Base-by-base conservation (phyloP, 306 rosid species). In the Abrus precatorius region DNA sequence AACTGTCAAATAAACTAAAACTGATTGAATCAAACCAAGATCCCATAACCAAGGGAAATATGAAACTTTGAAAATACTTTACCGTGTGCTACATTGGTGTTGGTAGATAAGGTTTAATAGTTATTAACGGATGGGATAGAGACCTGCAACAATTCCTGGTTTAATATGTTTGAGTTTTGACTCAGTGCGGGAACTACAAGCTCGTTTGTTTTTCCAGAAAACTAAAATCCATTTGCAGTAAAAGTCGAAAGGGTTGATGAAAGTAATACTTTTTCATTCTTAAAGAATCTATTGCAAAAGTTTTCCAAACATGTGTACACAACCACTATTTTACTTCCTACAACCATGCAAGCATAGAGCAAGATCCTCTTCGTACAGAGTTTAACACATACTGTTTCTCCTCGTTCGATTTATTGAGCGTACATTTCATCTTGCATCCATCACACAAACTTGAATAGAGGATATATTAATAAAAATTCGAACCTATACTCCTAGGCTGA, bases 331-430 rank as follows among this genome's bases (percentile, higher is more conserved):
- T 38, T 7, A 27, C 62, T 28, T 27, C 50, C 6, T 40, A 5
- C 7, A 57, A 27, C 43, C 48, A 13, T 36, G 36, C 70, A 64
- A 5, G 9, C 70, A 64, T 5, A 6, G 8, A 9, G 63, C 36
- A 57, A 29, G 1, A 28, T 27, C 4, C 4, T 54, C 69, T 20
- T 41, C n/a, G 29, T 6, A 7, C 8, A 29, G 10, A n/a, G 48
- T 14, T 20, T 6, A 29, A 52, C 67, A 55, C 30, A 64, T 44
- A 27, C 75, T 48, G 30, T 61, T 54, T n/a, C 75, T 69, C 66
- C 50, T 75, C 87, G 45, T 76, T 43, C 1, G 14, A 14, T 85
- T 84, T 80, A 80, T 80, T 80, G 68, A 71, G 61, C 64, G 45
- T 47, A 62, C 29, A 36, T 52, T 78, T 45, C 64, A 70, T 61